A percentile compares a stretch with the other conserved stretches of the same genome.
These are phyloP conservation scores for Podaxis sp. DNA, from an alignment of 768 basidiomycete genomes.

Conservation along the genomic window DNA sequence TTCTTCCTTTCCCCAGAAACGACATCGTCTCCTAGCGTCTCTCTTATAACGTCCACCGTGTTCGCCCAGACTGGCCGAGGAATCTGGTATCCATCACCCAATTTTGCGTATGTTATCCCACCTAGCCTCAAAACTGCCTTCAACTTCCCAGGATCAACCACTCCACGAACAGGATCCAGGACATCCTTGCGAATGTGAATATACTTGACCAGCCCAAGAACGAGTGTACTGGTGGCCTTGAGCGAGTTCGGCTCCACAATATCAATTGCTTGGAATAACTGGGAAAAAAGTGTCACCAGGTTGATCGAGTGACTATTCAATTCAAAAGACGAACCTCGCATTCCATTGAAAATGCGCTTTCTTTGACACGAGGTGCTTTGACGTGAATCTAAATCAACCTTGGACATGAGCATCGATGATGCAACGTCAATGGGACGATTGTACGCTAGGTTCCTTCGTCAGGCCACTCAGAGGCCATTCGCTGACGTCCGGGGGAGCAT, in stretches of 20 bases:
- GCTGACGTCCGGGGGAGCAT: constrained; percentile 50
- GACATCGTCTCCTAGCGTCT: not conserved
- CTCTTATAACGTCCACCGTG: constrained; percentile 18
- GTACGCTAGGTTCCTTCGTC: constrained; percentile 56
- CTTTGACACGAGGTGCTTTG: constrained; percentile 56
- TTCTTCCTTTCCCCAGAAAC: not conserved
- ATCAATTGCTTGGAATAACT: constrained; percentile 44
- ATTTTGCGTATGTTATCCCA: constrained; percentile 44
- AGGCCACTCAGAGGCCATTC: constrained; percentile 67
- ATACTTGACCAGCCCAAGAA: constrained; percentile 54
- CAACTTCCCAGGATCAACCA: constrained; percentile 48
- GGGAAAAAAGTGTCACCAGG: constrained; percentile 21
- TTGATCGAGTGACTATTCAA: not conserved
- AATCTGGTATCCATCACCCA: constrained; percentile 52
- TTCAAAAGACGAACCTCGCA: constrained; percentile 40
- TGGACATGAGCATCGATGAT: not conserved
- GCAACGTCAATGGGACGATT: constrained; percentile 17
- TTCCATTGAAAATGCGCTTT: constrained; percentile 65
- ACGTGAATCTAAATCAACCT: constrained; percentile 36
- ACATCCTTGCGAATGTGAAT: constrained; percentile 61
- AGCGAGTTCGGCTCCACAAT: constrained; percentile 38
- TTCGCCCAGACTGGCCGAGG: constrained; percentile 28
- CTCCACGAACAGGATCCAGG: constrained; percentile 26
- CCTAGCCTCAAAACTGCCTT: constrained; percentile 53
- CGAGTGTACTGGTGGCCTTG: constrained; percentile 37